Base-by-base conservation (phyloP, 169 alveolate genomes). In the Plasmodium coatneyi region DNA sequence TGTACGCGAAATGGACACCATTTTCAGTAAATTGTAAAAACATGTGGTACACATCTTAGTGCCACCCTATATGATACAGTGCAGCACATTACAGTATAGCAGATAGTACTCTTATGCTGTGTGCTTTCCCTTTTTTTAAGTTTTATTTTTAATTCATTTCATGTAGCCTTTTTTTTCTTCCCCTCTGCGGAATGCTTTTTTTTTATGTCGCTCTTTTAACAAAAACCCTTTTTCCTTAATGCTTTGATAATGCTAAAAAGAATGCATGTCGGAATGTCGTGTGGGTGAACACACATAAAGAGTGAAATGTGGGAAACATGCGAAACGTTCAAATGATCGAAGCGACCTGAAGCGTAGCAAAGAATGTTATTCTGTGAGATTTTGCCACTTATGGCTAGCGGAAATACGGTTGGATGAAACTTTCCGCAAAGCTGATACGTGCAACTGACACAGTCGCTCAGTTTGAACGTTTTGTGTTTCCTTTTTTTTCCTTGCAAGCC, bases 161-260 rank as follows among this genome's bases (percentile, higher is more conserved):
- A 22, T 66, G 36, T 28, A 66, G n/a, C 36, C 39, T 22, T 66
- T 66, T 66, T 66, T 66, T 66, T 56, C 19, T 66, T 66, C 19
- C 10, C 76, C 36, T 66, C 16, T 5, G 32, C 32, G 76, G 76
- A 66, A 66, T 66, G 16, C 22, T 66, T 66, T 66, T 66, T 66
- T 66, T 66, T 66, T 66, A 66, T 66, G 76, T 66, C n/a, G 76
- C 36, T 66, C 6, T n/a, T 66, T 66, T 66, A 66, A 66, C 36
- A n/a, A 66, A 22, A 19, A 66, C 41, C 7, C 3, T 66, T 66
- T 25, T 49, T 16, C 2, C 22, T 16, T 25, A 66, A 66, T 28
- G 76, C 30, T 66, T 66, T 66, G 76, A 66, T 19, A 66, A 66
- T 66, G n/a, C 76, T 66, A 66, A 66, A 66, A 66, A 49, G 36